Evolutionary conservation across 139 green algal species (phyloP).

Genomic region (Volvox reticuliferus): DNA sequence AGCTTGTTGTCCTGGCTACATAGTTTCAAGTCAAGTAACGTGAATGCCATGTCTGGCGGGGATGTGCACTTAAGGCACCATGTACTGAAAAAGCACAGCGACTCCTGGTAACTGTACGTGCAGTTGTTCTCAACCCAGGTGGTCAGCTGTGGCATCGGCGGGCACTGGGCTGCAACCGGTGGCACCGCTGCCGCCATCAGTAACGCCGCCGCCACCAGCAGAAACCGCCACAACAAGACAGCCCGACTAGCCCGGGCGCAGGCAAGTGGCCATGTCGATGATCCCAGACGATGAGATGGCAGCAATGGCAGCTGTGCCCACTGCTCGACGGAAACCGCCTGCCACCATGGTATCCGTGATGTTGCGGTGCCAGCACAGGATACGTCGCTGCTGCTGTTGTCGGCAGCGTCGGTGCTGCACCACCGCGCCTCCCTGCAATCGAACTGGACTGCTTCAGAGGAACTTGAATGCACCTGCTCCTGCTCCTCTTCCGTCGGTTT

Average conservation of each 20-base stretch:
- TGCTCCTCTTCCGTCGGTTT: too few species aligned
- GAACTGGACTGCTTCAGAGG: too few species aligned
- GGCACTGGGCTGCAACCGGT: conserved; percentile 24
- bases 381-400: neutral
- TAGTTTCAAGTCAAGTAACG: conserved; percentile 19
- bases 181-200: neutral
- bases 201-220: neutral
- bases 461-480: too few species aligned
- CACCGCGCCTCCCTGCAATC: too few species aligned
- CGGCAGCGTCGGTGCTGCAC: too few species aligned
- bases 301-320: too few species aligned
- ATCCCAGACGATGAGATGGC: too few species aligned
- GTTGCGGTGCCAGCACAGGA: too few species aligned
- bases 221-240: neutral
- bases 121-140: neutral
- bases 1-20: neutral
- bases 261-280: too few species aligned
- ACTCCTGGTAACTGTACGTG: conserved; percentile 22
- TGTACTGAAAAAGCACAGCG: conserved; percentile 17
- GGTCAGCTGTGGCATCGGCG: neutral
- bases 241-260: too few species aligned
- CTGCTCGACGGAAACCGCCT: too few species aligned
- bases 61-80: conserved; percentile 39
- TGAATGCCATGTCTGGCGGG: conserved; percentile 9
- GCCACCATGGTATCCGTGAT: too few species aligned